Conservation (phyloP, 169 alveolate species). For the Plasmodium gonderi region DNA sequence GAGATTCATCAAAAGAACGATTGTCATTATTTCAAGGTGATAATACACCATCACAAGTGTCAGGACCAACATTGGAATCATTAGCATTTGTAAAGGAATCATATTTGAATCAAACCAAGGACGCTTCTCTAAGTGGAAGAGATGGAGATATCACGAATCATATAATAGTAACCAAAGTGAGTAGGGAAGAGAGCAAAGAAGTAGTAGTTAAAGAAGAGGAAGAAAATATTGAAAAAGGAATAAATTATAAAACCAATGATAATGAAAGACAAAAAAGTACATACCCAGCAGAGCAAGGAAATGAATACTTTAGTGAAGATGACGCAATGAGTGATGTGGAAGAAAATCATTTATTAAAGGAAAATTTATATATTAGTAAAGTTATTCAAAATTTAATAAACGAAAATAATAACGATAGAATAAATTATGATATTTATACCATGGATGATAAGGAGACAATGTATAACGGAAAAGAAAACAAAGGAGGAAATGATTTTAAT, state of each 20-base stretch:
- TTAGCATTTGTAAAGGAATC: no score
- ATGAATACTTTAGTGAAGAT: slow-evolving; percentile 17
- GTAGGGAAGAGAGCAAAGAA: no score
- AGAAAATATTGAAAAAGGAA: background rate
- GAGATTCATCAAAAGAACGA: no score
- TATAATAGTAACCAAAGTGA: no score
- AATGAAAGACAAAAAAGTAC: background rate
- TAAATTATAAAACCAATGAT: background rate
- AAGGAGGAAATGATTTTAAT: background rate
- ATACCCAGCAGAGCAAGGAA: background rate
- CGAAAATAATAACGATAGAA: slow-evolving; percentile 30
- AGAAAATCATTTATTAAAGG: slow-evolving; percentile 18
- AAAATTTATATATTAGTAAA: slow-evolving; percentile 9
- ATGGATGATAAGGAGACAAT: background rate
- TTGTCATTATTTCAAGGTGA: no score
- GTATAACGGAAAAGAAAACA: background rate
- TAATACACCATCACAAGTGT: no score
- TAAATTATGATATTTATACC: slow-evolving; percentile 6
- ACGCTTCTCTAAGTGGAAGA: no score
- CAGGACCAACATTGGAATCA: no score
- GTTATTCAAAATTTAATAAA: slow-evolving; percentile 16
- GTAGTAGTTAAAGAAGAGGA: no score
- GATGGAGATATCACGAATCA: no score
- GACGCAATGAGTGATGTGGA: slow-evolving; percentile 42
- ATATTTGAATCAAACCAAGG: no score